These are phyloP conservation scores for Alternaria sp. DNA, from an alignment of 2,329 filamentous ascomycete species.

Conservation along the genomic window DNA sequence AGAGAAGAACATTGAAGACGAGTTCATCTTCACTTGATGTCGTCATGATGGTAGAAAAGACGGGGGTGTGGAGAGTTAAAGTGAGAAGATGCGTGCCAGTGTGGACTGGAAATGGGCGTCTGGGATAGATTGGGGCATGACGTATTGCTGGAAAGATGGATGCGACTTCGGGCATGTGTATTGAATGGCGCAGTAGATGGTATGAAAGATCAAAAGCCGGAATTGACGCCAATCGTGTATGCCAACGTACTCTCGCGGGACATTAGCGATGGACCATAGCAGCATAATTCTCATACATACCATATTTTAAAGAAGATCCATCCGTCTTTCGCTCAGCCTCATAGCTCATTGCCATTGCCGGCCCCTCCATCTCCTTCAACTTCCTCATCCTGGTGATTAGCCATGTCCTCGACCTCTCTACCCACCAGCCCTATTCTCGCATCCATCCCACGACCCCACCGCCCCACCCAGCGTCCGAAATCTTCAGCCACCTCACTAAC, in stretches of 20 bases:
- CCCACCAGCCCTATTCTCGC: background rate
- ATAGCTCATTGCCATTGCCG: background rate
- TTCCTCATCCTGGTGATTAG: background rate
- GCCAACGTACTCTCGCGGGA: background rate
- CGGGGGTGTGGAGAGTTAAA: background rate
- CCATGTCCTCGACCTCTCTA: background rate
- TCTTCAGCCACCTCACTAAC: background rate
- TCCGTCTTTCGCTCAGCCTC: background rate
- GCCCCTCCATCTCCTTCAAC: background rate
- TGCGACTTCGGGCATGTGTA: background rate
- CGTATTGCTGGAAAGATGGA: background rate
- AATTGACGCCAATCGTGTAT: background rate
- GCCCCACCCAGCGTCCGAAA: background rate
- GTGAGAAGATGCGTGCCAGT: background rate
- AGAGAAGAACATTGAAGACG: background rate
- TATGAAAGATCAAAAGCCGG: background rate
- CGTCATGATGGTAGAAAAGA: background rate
- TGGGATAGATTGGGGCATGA: background rate
- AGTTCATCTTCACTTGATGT: background rate
- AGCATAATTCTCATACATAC: background rate
- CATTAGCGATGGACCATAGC: background rate
- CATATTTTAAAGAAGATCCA: background rate
- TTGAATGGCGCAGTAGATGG: background rate
- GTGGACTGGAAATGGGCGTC: fast-evolving
- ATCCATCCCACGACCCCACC: background rate